Evolutionary conservation across 1,284 basidiomycete species (phyloP), one percentile per base, ranked within the genome.

Genomic region (Stereum hirsutum): DNA sequence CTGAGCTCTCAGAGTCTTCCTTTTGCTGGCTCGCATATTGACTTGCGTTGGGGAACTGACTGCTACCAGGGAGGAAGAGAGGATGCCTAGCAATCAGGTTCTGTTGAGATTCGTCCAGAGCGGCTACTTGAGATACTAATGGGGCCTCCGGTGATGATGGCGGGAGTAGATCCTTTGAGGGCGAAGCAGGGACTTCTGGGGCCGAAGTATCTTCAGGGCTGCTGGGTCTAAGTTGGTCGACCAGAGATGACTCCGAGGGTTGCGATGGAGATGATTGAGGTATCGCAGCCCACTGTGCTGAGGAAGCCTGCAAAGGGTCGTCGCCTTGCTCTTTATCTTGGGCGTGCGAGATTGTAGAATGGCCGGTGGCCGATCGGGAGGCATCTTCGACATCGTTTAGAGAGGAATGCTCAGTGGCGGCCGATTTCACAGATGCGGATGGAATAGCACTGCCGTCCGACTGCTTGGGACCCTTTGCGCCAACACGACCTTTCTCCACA

Each of bases 151-250:
- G 28, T 11, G 40, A 43, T 8, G 42, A 24, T 32, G 46, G 41
- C 24, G 32, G 41, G 12, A 27, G 32, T 31, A 40, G 42, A 17
- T 19, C 47, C 38, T 25, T 17, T 10, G 5, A 3, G 8, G 17
- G 4, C 12, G 15, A 15, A 43, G 31, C 17, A 23, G 43, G 35
- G 17, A 25, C 43, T n/a, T 46, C 43, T 4, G 41, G 25, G 21
- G 24, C 35, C 28, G 27, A 42, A 17, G 33, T 39, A 4, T 31
- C 32, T 17, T 41, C 44, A 24, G 63, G 58, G 40, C 64, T 66
- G 44, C 65, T 68, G 7, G 66, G 56, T 36, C 51, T 54, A 14
- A 69, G 49, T 51, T 72, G 64, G 43, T 73, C 70, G 35, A 63
- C 6, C 47, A 53, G 56, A 5, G 56, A 44, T 11, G 59, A 54